A percentile compares a stretch with the other conserved stretches of the same genome.
Evolutionary conservation across 257 asterid species (phyloP).

Genomic region (Ophiorrhiza pumila): DNA sequence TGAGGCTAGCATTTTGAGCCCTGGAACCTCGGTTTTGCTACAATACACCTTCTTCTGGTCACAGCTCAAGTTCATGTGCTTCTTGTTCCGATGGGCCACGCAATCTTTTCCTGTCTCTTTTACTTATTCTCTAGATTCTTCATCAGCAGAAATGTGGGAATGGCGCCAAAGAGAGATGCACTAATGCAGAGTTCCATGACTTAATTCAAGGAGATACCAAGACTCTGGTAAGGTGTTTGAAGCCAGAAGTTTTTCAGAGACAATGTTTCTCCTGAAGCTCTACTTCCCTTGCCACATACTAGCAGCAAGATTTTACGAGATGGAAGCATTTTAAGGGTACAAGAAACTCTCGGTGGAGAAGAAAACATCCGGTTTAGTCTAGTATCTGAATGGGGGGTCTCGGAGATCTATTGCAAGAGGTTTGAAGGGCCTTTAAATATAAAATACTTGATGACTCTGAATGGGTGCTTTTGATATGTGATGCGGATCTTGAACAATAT

Average conservation of each 20-base stretch:
- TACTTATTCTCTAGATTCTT: constrained; percentile 31
- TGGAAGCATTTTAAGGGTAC: constrained; percentile 39
- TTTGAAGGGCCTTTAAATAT: constrained; percentile 59
- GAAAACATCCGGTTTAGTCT: constrained; percentile 68
- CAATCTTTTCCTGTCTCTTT: constrained; percentile 32
- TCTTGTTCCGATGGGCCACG: constrained; percentile 53
- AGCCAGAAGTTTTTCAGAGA: constrained; percentile 50
- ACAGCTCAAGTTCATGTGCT: constrained; percentile 66
- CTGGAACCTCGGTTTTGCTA: constrained; percentile 34
- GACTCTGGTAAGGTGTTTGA: constrained; percentile 48
- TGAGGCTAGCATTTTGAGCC: constrained; percentile 40
- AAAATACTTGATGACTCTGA: constrained; percentile 71
- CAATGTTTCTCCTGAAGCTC: constrained; percentile 35
- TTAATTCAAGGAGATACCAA: constrained; percentile 46
- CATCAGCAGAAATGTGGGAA: constrained; percentile 37
- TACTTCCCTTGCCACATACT: constrained; percentile 31
- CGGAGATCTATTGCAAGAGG: constrained; percentile 46
- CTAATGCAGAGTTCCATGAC: constrained; percentile 51
- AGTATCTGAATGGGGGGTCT: constrained; percentile 58
- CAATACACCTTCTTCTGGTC: constrained; percentile 65
- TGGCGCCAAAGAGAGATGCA: constrained; percentile 35
- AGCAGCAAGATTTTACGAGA: constrained; percentile 27
- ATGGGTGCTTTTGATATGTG: constrained; percentile 84
- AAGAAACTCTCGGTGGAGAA: constrained; percentile 66
- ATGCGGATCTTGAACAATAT: constrained; percentile 85